phyloP scores from a whole-genome alignment of 1,139 yeast genomes.

The Suhomyces bribrorum region DNA sequence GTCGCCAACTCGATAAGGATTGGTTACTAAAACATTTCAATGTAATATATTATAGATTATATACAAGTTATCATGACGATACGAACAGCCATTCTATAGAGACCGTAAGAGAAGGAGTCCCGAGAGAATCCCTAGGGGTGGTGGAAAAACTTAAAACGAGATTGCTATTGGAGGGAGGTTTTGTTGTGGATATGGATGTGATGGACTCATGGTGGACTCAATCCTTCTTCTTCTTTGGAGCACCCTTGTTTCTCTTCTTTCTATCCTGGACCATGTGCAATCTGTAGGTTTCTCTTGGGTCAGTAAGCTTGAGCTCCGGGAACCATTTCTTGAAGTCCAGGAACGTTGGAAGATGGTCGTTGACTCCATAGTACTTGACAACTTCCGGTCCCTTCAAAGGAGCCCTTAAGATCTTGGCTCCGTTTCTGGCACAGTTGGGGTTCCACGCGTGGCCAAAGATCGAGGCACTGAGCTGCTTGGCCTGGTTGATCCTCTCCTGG shows the following conservation, averaged over 20 bases:
- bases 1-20: too few relatives aligned
- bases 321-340: conserved; percentile 59
- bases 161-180: too few relatives aligned
- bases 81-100: too few relatives aligned
- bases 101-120: too few relatives aligned
- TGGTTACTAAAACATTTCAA: too few relatives aligned
- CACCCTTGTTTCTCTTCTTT: conserved; percentile 90
- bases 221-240: conserved; percentile 69
- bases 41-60: conserved; percentile 6
- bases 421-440: conserved; percentile 71
- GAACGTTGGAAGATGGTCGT: conserved; percentile 62
- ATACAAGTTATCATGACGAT: conserved; percentile 1
- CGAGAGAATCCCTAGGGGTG: too few relatives aligned
- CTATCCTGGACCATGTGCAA: conserved; percentile 63
- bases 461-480: conserved; percentile 57
- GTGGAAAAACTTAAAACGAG: too few relatives aligned
- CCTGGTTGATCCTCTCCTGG: conserved; percentile 51
- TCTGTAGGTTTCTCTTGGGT: conserved; percentile 75
- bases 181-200: neutral
- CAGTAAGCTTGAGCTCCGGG: conserved; percentile 61
- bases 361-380: conserved; percentile 74
- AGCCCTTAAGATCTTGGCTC: conserved; percentile 70
- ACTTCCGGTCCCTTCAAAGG: conserved; percentile 77
- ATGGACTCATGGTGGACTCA: neutral
- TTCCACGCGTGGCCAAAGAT: conserved; percentile 58